Percentiles rank a stretch among this genome's conserved stretches.
Evolutionary conservation across 2,329 filamentous ascomycete genomes (phyloP).

Genomic region (Acephala macrosclerotiorum): DNA sequence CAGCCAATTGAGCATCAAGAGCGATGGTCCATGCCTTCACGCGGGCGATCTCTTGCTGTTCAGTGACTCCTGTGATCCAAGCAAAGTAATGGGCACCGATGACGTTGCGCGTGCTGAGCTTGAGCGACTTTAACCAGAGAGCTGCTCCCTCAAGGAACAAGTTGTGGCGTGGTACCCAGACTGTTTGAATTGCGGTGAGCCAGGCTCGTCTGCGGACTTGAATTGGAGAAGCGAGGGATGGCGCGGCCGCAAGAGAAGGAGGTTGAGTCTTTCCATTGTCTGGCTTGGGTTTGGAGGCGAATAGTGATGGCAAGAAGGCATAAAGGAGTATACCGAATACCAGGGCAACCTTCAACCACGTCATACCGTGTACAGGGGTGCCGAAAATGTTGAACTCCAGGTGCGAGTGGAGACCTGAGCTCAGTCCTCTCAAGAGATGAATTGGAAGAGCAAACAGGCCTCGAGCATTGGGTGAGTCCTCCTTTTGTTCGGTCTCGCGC

Average conservation of each 20-base stretch:
- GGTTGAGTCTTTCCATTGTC: conserved; percentile 61
- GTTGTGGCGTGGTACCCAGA: conserved; percentile 88
- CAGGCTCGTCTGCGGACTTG: conserved; percentile 88
- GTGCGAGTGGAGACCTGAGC: conserved; percentile 51
- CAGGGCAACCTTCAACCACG: conserved; percentile 60
- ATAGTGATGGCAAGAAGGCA: conserved; percentile 61
- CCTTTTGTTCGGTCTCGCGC: conserved; percentile 66
- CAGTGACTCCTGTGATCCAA: conserved; percentile 78
- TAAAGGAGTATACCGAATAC: conserved; percentile 62
- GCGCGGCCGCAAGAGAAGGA: conserved; percentile 57
- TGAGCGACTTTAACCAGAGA: conserved; percentile 79
- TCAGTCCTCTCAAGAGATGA: conserved; percentile 59
- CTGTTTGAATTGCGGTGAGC: conserved; percentile 91
- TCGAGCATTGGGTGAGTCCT: conserved; percentile 68
- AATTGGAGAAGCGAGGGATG: conserved; percentile 81
- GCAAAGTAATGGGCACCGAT: conserved; percentile 82
- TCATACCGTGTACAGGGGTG: conserved; percentile 57
- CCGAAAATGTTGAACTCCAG: conserved; percentile 59
- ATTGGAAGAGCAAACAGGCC: conserved; percentile 72
- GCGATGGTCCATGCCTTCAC: conserved; percentile 94
- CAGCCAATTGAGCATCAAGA: conserved; percentile 89
- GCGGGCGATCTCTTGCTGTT: conserved; percentile 84
- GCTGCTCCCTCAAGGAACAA: conserved; percentile 87
- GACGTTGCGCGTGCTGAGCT: conserved; percentile 79
- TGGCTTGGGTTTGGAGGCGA: conserved; percentile 50